A percentile compares a stretch with the other conserved stretches of the same genome.
Conservation (phyloP, 106 monocot species). For the Dendrobium catenatum region DNA sequence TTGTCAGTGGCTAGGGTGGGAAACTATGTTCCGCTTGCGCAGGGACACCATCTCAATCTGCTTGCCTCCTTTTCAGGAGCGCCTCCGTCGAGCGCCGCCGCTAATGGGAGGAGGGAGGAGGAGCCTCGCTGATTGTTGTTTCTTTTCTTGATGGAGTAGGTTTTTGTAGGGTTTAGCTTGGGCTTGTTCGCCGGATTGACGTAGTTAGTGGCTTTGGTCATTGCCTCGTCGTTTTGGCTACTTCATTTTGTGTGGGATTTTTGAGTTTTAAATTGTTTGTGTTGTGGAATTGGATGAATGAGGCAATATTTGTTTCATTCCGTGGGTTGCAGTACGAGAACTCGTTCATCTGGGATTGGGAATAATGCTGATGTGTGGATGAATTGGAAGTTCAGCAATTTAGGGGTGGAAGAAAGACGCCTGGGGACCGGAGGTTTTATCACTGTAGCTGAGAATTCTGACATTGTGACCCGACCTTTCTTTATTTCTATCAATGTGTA, state of each 20-base stretch:
- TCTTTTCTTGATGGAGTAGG: background rate
- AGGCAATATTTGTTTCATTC: background rate
- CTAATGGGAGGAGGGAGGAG: constrained; percentile 48
- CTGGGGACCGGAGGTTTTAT: too few species aligned
- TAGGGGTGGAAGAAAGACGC: background rate
- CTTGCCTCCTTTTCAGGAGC: constrained; percentile 64
- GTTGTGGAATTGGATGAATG: background rate
- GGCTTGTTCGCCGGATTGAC: background rate
- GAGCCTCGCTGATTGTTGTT: constrained; percentile 35
- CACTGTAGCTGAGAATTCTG: too few species aligned
- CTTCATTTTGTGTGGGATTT: background rate
- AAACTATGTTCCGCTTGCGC: constrained; percentile 68
- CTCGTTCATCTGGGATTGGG: background rate
- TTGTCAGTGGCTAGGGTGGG: constrained; percentile 70
- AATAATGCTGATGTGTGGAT: background rate
- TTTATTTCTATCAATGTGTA: too few species aligned
- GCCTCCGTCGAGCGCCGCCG: constrained; percentile 17
- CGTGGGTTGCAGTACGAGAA: background rate
- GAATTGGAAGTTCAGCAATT: background rate
- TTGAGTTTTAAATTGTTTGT: background rate
- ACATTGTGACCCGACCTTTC: too few species aligned
- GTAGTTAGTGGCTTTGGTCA: background rate
- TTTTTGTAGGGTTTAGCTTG: too few species aligned
- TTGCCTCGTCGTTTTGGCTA: background rate
- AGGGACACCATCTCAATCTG: constrained; percentile 63